Base-by-base conservation (phyloP, 352 stramenopile genomes). In the Phytophthora boehmeriae region DNA sequence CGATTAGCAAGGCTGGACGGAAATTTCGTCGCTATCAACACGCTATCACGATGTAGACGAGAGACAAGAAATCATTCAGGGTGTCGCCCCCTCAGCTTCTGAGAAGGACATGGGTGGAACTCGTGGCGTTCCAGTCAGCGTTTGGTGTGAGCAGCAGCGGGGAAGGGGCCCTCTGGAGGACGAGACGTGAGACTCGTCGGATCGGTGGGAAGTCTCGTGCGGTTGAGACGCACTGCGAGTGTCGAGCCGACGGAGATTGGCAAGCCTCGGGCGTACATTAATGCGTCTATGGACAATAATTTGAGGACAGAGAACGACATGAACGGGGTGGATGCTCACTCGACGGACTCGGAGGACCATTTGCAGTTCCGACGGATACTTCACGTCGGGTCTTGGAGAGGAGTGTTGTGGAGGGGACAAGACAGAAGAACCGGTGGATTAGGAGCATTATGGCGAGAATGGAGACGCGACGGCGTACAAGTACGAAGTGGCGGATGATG, bases 11-110 rank as follows among this genome's bases (percentile, higher is more conserved):
- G n/a, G n/a, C n/a, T n/a, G n/a, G n/a, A n/a, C n/a, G n/a, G n/a
- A n/a, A n/a, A 22, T 90, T 95, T 50, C 78, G 89, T 48, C 82
- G 68, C 25, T 92, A 95, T 60, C 65, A 83, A 34, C 69, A 90
- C 51, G 83, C 74, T 2, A 91, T 95, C 36, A 61, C 73, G 4
- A 82, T 95, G 51, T 83, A 93, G 60, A 95, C 82, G 34, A 61
- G 62, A 9, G 82, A 93, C 22, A 77, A 78, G 43, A 92, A 90
- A 62, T 63, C 90, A 14, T 90, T 52, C 78, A 90, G 44, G 93
- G 86, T 55, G 73, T 87, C 1, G 86, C 84, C 42, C 73, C 83
- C 2, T 74, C 48, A 4, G 63, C 39, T 2, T 59, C 59, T 13
- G 83, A 87, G 14, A 89, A 92, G 69, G 45, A 58, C 44, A 69